These are phyloP conservation scores for Zarea fungicola DNA, from an alignment of 2,329 filamentous ascomycete genomes.

Conservation along the genomic window DNA sequence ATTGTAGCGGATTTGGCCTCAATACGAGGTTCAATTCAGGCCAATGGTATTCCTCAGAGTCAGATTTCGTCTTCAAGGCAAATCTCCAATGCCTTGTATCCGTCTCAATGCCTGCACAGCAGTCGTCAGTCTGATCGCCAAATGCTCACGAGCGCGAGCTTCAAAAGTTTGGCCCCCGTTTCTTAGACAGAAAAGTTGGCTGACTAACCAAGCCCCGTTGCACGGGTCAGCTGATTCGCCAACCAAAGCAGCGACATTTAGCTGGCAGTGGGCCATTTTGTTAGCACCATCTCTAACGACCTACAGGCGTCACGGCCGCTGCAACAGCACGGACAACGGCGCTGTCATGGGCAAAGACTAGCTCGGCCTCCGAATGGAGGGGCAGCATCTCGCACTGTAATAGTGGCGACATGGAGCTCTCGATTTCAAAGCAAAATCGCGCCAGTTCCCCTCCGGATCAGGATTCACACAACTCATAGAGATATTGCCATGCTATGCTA, in stretches of 20 bases:
- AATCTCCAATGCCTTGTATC: not conserved
- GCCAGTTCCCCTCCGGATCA: not conserved
- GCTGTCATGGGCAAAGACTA: not conserved
- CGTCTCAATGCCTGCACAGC: not conserved
- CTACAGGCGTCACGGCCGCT: not conserved
- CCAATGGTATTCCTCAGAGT: not conserved
- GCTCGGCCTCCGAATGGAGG: not conserved
- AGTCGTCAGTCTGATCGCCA: not conserved
- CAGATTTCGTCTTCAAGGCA: not conserved
- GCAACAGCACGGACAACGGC: not conserved
- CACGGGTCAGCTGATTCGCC: constrained; percentile 7
- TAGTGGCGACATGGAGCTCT: constrained; percentile 9
- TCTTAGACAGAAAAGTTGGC: constrained; percentile 1
- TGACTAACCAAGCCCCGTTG: not conserved
- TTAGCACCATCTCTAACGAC: not conserved
- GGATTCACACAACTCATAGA: not conserved
- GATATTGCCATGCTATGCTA: constrained; percentile 27
- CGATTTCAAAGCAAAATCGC: constrained; percentile 13
- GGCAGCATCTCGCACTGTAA: not conserved
- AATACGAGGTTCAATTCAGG: constrained; percentile 16
- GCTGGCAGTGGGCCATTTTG: not conserved
- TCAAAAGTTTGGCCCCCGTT: constrained; percentile 7
- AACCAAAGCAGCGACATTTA: not conserved
- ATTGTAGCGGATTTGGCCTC: constrained; percentile 40
- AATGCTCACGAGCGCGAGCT: constrained; percentile 2